phyloP scores from a whole-genome alignment of 495 filamentous ascomycete species.

The Lophiostoma macrostomum region DNA sequence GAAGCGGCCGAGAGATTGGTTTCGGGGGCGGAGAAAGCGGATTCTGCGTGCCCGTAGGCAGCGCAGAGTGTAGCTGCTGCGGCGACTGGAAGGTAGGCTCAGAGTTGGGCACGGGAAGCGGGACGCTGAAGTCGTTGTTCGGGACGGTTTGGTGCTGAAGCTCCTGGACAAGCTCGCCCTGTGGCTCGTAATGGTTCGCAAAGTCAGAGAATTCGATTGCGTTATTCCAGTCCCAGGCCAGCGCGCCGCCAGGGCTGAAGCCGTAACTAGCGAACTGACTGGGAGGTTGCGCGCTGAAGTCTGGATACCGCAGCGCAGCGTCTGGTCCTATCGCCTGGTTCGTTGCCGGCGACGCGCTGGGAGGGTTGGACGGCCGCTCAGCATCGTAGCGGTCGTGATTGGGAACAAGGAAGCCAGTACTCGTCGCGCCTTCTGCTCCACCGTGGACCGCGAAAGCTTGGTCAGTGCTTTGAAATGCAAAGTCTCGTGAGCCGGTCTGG shows the following conservation, averaged over 20 bases:
- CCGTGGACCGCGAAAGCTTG: slow-evolving; percentile 21
- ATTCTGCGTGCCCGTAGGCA: slow-evolving; percentile 6
- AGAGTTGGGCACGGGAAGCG: slow-evolving; percentile 25
- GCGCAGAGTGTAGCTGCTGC: neutral
- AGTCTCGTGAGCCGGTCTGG: slow-evolving; percentile 30
- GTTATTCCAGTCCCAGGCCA: slow-evolving; percentile 38
- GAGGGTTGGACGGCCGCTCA: slow-evolving; percentile 14
- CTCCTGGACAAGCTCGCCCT: slow-evolving; percentile 41
- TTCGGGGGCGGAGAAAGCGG: slow-evolving; percentile 27
- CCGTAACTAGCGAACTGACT: slow-evolving; percentile 20
- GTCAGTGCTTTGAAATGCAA: slow-evolving; percentile 35
- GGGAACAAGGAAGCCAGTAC: slow-evolving; percentile 1
- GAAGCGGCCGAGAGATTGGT: slow-evolving; percentile 5
- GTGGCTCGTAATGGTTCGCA: slow-evolving; percentile 40
- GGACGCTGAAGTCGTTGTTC: slow-evolving; percentile 38
- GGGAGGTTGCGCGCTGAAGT: slow-evolving; percentile 13
- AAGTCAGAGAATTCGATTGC: slow-evolving; percentile 34
- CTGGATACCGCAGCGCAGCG: slow-evolving; percentile 2
- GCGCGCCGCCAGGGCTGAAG: slow-evolving; percentile 24
- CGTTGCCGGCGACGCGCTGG: slow-evolving; percentile 1
- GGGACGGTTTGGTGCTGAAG: slow-evolving; percentile 25
- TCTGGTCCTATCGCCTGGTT: slow-evolving; percentile 13
- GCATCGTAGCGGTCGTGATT: slow-evolving; percentile 23
- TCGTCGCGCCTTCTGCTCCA: slow-evolving; percentile 5
- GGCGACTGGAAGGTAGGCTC: slow-evolving; percentile 23